Percentiles rank a stretch among this genome's conserved stretches.
Evolutionary conservation across 2,329 filamentous ascomycete genomes (phyloP).

Genomic region (Fusarium torreyae): DNA sequence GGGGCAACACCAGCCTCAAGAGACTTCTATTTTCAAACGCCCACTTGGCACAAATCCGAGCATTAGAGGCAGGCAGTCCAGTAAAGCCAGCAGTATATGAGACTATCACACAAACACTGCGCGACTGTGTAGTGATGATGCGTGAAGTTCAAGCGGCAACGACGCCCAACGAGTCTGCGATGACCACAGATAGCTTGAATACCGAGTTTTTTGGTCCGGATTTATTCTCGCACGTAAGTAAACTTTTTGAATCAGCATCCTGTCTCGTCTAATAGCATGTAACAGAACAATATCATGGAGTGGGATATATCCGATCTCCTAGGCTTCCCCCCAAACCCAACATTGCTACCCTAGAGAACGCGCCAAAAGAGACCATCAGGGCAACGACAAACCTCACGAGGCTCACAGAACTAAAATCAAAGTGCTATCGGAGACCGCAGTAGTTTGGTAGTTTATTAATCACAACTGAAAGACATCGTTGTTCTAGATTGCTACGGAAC

Average conservation of each 20-base stretch:
- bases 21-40: constrained; percentile 45
- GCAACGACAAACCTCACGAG: no score
- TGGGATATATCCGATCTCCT: constrained; percentile 49
- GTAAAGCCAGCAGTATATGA: constrained; percentile 47
- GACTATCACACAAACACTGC: constrained; percentile 36
- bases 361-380: no score
- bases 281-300: constrained; percentile 44
- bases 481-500: no score
- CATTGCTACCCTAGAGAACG: no score
- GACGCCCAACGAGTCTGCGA: constrained; percentile 41
- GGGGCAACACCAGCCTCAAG: constrained; percentile 47
- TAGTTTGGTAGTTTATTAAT: no score
- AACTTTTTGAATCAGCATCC: not conserved
- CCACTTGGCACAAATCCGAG: constrained; percentile 45
- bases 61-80: constrained; percentile 41
- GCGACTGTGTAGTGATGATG: constrained; percentile 39
- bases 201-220: constrained; percentile 38
- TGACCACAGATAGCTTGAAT: constrained; percentile 30
- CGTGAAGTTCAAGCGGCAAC: constrained; percentile 26
- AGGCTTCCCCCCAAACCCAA: constrained; percentile 27
- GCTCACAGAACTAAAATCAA: no score
- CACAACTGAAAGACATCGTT: no score
- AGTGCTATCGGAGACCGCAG: no score
- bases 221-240: constrained; percentile 41
- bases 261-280: constrained; percentile 15